Evolutionary conservation across 345 rosid species (phyloP).

Genomic region (Citrus hindsii): DNA sequence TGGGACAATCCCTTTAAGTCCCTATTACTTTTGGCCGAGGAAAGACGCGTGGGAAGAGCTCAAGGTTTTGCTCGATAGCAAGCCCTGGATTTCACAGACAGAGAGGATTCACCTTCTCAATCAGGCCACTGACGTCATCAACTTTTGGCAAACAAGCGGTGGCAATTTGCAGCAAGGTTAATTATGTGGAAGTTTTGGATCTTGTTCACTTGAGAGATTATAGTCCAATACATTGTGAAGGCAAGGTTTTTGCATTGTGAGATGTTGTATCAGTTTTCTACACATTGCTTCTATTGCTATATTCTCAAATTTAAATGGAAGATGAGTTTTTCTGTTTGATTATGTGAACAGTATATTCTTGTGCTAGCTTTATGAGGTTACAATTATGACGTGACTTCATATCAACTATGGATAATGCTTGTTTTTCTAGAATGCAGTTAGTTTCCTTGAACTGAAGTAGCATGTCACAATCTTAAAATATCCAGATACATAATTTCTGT

Average conservation of each 20-base stretch:
- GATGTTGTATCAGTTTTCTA: not conserved
- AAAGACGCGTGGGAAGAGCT: slow-evolving; percentile 92
- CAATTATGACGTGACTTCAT: not conserved
- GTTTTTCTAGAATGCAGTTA: not conserved
- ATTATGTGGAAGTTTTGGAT: not conserved
- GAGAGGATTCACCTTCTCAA: slow-evolving; percentile 74
- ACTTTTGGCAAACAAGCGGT: slow-evolving; percentile 68
- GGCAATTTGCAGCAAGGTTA: slow-evolving; percentile 28
- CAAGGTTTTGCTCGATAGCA: slow-evolving; percentile 64
- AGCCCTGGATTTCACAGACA: slow-evolving; percentile 78
- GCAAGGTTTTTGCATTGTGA: not conserved
- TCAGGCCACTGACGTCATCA: slow-evolving; percentile 83
- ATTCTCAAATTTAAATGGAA: not conserved
- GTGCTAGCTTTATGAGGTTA: not conserved
- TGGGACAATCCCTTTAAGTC: slow-evolving; percentile 77
- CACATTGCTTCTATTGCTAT: not conserved
- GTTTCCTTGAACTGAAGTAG: not conserved
- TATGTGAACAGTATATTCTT: not conserved
- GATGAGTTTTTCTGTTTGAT: not conserved
- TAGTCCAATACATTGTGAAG: not conserved
- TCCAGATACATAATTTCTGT: not conserved
- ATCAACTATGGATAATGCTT: not conserved
- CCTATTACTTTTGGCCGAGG: slow-evolving; percentile 88
- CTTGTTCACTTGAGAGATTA: not conserved
- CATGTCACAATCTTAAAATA: not conserved